Evolutionary conservation across 2,329 filamentous ascomycete species (phyloP), one percentile per base, ranked within the genome.

Genomic region (Thelonectria olida): DNA sequence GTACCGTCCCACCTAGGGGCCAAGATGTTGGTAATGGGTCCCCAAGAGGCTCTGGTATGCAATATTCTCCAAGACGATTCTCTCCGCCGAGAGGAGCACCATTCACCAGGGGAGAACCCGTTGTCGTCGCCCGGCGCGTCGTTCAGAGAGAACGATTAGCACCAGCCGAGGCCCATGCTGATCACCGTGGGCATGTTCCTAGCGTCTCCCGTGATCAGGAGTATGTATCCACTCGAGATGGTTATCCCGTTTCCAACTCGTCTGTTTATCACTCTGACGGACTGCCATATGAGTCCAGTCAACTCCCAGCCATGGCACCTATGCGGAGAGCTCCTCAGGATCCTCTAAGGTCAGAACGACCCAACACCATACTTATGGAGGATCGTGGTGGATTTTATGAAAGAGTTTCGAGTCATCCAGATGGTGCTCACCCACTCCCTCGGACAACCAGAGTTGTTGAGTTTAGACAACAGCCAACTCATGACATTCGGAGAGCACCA

Each of bases 281-380:
- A 49, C 56, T 61, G 38, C 58, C 64, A 47, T 54, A 60, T 62
- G 70, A 68, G 19, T 25, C 61, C 23, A 34, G 56, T 44, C 63
- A 64, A 31, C 55, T 58, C 22, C 56, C 64, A 19, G 61, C 55
- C 25, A 62, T 66, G 23, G 59, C 66, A 38, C 60, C 69, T 42
- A 67, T 66, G 45, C 71, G 67, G 57, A 72, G 71, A 44, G 74
- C 75, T 20, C 69, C 73, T 50, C 62, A 75, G 53, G 72, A 77
- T 61, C 68, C 68, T 50, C 64, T 70, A 54, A 69, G 74, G 45
- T 70, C 69, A 52, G 70, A 67, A 22, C 70, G 71, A 38, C 67
- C 68, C n/a, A 75, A 73, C 20, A 74, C 74, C 17, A 71, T 79
- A 47, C 54, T 78, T 64, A 80, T 80, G 77, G 76, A 79, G 62